Percentiles rank a stretch among this genome's conserved stretches.
Conservation (phyloP, 306 rosid genomes). For the Comarum palustre region DNA sequence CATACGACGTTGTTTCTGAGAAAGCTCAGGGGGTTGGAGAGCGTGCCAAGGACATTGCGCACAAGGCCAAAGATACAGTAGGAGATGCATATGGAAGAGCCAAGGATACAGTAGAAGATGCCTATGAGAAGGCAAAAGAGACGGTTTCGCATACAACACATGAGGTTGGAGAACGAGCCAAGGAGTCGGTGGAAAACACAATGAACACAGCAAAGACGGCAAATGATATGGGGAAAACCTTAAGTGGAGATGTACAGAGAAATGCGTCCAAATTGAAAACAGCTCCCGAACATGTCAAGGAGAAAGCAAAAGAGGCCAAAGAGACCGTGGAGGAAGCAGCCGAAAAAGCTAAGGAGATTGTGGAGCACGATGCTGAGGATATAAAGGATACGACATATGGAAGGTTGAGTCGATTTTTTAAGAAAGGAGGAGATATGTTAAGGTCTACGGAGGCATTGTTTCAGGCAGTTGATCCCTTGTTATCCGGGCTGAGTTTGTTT, state of each 20-base stretch:
- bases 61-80: conserved; percentile 13
- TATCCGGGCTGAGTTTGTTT: conserved; percentile 33
- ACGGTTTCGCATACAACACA: conserved; percentile 17
- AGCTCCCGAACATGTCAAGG: not conserved
- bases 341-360: conserved; percentile 7
- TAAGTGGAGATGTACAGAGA: conserved; percentile 12
- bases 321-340: not conserved
- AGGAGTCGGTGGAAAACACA: conserved; percentile 12
- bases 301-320: conserved; percentile 6
- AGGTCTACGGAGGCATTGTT: not conserved
- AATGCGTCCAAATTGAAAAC: conserved; percentile 30
- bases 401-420: not conserved
- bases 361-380: conserved; percentile 15
- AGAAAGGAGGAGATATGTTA: not conserved
- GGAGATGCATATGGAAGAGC: not conserved
- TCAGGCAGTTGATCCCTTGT: conserved; percentile 8
- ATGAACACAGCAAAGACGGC: conserved; percentile 13
- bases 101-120: conserved; percentile 9
- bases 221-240: conserved; percentile 28
- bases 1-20: not conserved
- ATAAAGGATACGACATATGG: conserved; percentile 4
- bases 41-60: conserved; percentile 15
- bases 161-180: conserved; percentile 25
- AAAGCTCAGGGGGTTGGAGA: not conserved
- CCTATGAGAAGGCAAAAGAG: not conserved